A percentile compares a stretch with the other conserved stretches of the same genome.
phyloP scores from a whole-genome alignment of 2,329 filamentous ascomycete genomes.

The Fusarium denticulatum region DNA sequence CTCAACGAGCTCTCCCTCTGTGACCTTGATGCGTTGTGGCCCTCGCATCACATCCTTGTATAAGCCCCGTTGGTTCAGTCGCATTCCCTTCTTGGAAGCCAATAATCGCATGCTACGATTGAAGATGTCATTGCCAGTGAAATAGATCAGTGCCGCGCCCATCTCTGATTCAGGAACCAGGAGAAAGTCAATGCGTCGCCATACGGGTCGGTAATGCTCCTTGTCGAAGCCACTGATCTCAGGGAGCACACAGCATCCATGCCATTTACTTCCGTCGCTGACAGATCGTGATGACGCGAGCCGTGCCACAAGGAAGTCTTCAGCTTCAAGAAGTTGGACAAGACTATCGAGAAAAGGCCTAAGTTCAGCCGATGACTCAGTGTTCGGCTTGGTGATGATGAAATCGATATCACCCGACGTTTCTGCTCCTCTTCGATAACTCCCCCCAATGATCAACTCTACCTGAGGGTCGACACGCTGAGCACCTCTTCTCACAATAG shows the following conservation, averaged over 20 bases:
- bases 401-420: conserved; percentile 86
- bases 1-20: conserved; percentile 77
- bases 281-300: conserved; percentile 66
- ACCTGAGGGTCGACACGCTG: conserved; percentile 69
- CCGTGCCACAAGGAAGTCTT: conserved; percentile 74
- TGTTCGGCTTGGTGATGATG: conserved; percentile 77
- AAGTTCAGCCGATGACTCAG: conserved; percentile 64
- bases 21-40: conserved; percentile 66
- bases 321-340: conserved; percentile 66
- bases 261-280: conserved; percentile 81
- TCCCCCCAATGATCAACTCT: conserved; percentile 81
- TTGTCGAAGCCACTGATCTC: conserved; percentile 47
- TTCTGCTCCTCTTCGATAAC: conserved; percentile 81
- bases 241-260: conserved; percentile 82
- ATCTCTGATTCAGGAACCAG: conserved; percentile 82
- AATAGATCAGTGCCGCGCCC: conserved; percentile 91
- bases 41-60: conserved; percentile 76
- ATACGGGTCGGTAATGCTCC: conserved; percentile 58
- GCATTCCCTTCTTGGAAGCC: conserved; percentile 82
- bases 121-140: conserved; percentile 95
- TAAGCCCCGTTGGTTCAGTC: conserved; percentile 84
- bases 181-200: conserved; percentile 86
- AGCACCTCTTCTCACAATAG: conserved; percentile 69
- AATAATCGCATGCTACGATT: conserved; percentile 86
- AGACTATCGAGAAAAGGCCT: conserved; percentile 70